These are phyloP conservation scores for Phytophthora cactorum DNA, from an alignment of 352 stramenopile species.

Conservation along the genomic window DNA sequence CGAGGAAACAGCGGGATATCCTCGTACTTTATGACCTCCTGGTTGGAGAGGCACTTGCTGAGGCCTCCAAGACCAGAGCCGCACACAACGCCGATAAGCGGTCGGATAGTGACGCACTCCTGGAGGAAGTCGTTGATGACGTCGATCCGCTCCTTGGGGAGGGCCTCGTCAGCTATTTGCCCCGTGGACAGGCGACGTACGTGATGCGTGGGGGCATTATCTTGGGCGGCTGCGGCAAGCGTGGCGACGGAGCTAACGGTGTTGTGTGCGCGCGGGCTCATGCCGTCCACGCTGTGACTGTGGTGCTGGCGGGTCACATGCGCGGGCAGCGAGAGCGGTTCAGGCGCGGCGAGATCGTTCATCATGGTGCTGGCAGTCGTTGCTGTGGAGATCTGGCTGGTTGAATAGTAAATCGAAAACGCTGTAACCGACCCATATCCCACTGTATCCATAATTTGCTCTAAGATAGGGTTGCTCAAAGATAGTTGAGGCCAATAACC, in stretches of 20 bases:
- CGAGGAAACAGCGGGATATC: conserved; percentile 95
- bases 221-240: conserved; percentile 13
- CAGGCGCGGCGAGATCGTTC: conserved; percentile 33
- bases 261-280: conserved; percentile 16
- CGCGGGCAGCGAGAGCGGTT: conserved; percentile 9
- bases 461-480: no score
- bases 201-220: conserved; percentile 21
- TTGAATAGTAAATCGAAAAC: no score
- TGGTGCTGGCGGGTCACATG: conserved; percentile 47
- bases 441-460: no score
- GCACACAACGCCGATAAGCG: conserved; percentile 92
- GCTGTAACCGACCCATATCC: no score
- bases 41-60: conserved; percentile 88
- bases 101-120: conserved; percentile 48
- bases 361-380: conserved; percentile 28
- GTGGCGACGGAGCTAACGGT: conserved; percentile 20
- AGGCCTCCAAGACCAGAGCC: conserved; percentile 94
- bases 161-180: conserved; percentile 66
- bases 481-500: no score
- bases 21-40: conserved; percentile 92
- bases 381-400: background rate
- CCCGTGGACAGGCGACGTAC: conserved; percentile 60
- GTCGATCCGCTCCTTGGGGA: conserved; percentile 79
- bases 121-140: conserved; percentile 80
- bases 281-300: conserved; percentile 53